Evolutionary conservation across 1,139 yeast genomes (phyloP).

Genomic region (Tardiomyces depauwii): DNA sequence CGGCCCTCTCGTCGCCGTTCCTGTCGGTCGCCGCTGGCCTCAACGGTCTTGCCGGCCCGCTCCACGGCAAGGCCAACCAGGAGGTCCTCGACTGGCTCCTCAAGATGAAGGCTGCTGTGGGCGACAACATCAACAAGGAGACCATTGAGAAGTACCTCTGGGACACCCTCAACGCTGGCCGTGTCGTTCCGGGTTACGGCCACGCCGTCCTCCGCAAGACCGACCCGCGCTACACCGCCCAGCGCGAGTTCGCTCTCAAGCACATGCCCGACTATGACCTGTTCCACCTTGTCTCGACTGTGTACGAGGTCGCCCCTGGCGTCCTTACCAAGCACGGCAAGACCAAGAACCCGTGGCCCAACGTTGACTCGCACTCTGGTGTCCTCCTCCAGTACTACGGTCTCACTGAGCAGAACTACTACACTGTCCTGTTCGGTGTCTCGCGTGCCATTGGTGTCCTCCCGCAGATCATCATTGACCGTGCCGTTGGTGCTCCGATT

Average conservation of each 20-base stretch:
- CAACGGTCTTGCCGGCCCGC: constrained; percentile 97
- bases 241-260: constrained; percentile 94
- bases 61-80: constrained; percentile 98
- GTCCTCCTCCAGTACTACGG: constrained; percentile 50
- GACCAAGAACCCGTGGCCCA: constrained; percentile 55
- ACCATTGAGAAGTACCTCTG: constrained; percentile 87
- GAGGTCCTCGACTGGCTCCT: constrained; percentile 95
- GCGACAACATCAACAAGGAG: constrained; percentile 62
- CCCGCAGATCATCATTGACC: constrained; percentile 50
- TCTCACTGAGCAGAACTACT: constrained; percentile 40
- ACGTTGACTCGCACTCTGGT: constrained; percentile 51
- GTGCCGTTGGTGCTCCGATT: constrained; percentile 48
- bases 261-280: constrained; percentile 94
- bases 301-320: constrained; percentile 40
- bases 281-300: constrained; percentile 85
- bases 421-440: constrained; percentile 50
- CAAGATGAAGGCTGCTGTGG: constrained; percentile 70
- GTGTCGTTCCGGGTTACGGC: constrained; percentile 98
- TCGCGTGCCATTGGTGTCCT: constrained; percentile 48
- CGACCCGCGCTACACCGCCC: constrained; percentile 97
- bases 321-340: constrained; percentile 48
- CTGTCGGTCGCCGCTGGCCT: constrained; percentile 91
- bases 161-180: constrained; percentile 86
- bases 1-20: constrained; percentile 91
- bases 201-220: constrained; percentile 97